Evolutionary conservation across 352 stramenopile genomes (phyloP), one percentile per base, ranked within the genome.

Genomic region (Blastocystis sp.): DNA sequence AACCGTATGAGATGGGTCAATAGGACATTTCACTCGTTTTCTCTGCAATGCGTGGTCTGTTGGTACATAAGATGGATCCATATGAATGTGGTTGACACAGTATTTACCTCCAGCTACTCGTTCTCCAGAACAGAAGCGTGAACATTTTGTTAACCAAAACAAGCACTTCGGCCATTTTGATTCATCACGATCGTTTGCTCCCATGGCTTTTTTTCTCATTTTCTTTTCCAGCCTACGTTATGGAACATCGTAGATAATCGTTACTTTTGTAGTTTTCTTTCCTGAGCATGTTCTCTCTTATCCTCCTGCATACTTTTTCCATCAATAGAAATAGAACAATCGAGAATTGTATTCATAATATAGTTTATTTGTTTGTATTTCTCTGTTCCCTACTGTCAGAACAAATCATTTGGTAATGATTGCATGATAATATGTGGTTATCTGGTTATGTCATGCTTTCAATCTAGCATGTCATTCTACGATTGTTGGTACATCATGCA

Each of bases 161-260:
- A 88, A 23, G 41, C 77, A 88, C 23, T 88, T 88, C 45, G 77
- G 77, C 77, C 77, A 88, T 39, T 88, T 88, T 50, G 62, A 76
- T 23, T 88, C 66, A 63, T 88, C 77, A 53, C 77, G 62, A n/a
- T 76, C 29, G 41, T 88, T 79, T 45, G 62, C 77, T 47, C 77
- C 77, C 55, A 88, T 77, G 18, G 68, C 11, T 5, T 63, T 53
- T 59, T 88, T 88, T 0, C n/a, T 39, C 15, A 79, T 43, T 53
- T 88, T 88, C 55, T 88, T 88, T 29, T 75, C 55, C 20, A 84
- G 73, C 68, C 73, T 84, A 64, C n/a, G 26, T 6, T 39, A 54
- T 15, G 50, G 11, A 59, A 68, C 54, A 23, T 18, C 11, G 13
- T 20, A 5, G 26, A 20, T 29, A 2, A 13, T 18, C 26, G 13